Percentiles rank a stretch among this genome's conserved stretches.
Evolutionary conservation across 768 basidiomycete species (phyloP).

Genomic region (Amanita polypyramis): DNA sequence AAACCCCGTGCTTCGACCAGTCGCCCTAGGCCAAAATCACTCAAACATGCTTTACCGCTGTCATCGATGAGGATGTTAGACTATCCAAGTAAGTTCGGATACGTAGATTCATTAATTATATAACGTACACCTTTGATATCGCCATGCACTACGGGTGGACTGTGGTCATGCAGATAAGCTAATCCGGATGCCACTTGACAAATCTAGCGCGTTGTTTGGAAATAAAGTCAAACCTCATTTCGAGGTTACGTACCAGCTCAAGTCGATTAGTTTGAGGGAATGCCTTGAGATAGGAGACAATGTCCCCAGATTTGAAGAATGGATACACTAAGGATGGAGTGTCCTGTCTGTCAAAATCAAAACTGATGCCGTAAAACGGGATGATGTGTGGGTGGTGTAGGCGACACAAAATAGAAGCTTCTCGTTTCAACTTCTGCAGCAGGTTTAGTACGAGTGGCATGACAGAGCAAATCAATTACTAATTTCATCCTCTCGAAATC

Average conservation of each 20-base stretch:
- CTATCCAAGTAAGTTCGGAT: conserved; percentile 13
- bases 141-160: conserved; percentile 21
- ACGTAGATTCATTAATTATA: not conserved
- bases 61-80: conserved; percentile 26
- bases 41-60: conserved; percentile 18
- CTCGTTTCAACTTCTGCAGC: conserved; percentile 9
- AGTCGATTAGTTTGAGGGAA: conserved; percentile 7
- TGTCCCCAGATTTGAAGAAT: conserved; percentile 11
- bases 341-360: conserved; percentile 8
- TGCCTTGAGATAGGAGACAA: conserved; percentile 8
- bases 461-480: not conserved
- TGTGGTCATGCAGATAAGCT: conserved; percentile 11
- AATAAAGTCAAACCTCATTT: not conserved
- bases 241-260: conserved; percentile 1
- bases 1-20: conserved; percentile 25
- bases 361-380: conserved; percentile 13
- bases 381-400: conserved; percentile 10
- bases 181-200: conserved; percentile 11
- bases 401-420: conserved; percentile 9
- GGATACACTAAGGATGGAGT: conserved; percentile 11
- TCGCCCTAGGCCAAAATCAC: conserved; percentile 30
- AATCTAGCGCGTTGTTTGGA: conserved; percentile 2
- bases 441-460: not conserved
- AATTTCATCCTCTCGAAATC: not conserved
- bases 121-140: conserved; percentile 26